These are phyloP conservation scores for Chrysophaeum taylorii DNA, from an alignment of 352 stramenopile genomes.

Conservation along the genomic window DNA sequence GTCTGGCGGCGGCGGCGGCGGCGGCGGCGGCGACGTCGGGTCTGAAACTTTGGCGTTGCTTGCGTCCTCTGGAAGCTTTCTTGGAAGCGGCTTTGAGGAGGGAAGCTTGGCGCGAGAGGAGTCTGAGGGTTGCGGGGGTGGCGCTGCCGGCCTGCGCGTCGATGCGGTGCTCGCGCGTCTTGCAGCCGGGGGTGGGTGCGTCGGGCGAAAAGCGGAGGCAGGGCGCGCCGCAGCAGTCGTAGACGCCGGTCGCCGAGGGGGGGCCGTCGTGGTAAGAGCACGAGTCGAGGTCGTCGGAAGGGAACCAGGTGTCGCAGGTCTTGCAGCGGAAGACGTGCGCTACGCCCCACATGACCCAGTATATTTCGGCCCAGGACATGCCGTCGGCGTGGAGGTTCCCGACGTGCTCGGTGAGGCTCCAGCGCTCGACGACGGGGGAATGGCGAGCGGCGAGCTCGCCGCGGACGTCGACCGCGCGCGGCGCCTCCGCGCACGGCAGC, in stretches of 20 bases:
- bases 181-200: not conserved
- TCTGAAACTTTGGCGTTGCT: too few species aligned
- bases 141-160: not conserved
- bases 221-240: not conserved
- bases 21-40: too few species aligned
- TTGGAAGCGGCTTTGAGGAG: not conserved
- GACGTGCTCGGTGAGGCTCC: constrained; percentile 38
- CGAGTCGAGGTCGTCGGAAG: not conserved
- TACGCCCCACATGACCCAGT: constrained; percentile 66
- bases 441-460: constrained; percentile 29
- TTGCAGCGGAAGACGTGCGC: constrained; percentile 48
- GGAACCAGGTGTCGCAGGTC: not conserved
- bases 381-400: constrained; percentile 35
- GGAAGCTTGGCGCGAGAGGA: not conserved
- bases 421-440: constrained; percentile 20
- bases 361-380: constrained; percentile 52
- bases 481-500: constrained; percentile 24
- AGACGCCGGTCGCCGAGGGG: not conserved
- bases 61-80: too few species aligned
- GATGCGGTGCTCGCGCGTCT: not conserved
- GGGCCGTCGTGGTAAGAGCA: not conserved
- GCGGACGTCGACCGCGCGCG: constrained; percentile 29
- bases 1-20: not conserved
- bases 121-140: not conserved
- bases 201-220: not conserved